Base-by-base conservation (phyloP, 2,329 filamentous ascomycete genomes). In the Trichoderma semiorbis region DNA sequence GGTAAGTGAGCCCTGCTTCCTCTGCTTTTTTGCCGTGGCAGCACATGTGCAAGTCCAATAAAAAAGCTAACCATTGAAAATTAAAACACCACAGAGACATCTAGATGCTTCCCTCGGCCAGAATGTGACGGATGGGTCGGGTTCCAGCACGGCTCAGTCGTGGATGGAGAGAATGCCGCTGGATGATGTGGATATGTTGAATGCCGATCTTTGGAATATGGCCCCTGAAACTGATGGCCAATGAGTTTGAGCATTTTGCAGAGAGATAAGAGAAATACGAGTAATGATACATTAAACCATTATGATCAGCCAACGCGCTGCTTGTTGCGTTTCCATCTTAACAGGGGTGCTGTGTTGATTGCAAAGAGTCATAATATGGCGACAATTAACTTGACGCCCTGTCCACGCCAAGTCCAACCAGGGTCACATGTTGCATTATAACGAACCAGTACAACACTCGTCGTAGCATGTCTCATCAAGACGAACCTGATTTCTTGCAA, bases 131-230 rank as follows among this genome's bases (percentile, higher is more conserved):
- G 76, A 75, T 43, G 78, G 76, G 18, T 75, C 75, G 5, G 75
- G 78, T 12, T 74, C 76, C 58, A 77, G 75, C 12, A 75, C 77
- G 10, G 76, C 76, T 16, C 76, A 77, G 65, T 76, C 77, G 6
- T 80, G 79, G 78, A 75, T 77, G 65, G 79, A 80, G 73, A 75
- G 77, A 30, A 68, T 76, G 26, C 75, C 74, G 4, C 69, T 79
- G 64, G 77, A 78, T 32, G 73, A 76, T 43, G 70, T 79, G 70
- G 74, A 78, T 39, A 74, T 77, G 69, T 76, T 79, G 74, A 73
- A 70, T 18, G 34, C 74, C 50, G 75, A 72, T 62, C 69, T 72
- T 63, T 80, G 77, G 78, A 71, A 61, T 50, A 71, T 72, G 50
- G 47, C 72, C 32, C 70, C 73, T 32, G 72, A 34, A 64, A 58